These are phyloP conservation scores for Ganoderma lucidum DNA, from an alignment of 1,284 basidiomycete species.

Conservation along the genomic window DNA sequence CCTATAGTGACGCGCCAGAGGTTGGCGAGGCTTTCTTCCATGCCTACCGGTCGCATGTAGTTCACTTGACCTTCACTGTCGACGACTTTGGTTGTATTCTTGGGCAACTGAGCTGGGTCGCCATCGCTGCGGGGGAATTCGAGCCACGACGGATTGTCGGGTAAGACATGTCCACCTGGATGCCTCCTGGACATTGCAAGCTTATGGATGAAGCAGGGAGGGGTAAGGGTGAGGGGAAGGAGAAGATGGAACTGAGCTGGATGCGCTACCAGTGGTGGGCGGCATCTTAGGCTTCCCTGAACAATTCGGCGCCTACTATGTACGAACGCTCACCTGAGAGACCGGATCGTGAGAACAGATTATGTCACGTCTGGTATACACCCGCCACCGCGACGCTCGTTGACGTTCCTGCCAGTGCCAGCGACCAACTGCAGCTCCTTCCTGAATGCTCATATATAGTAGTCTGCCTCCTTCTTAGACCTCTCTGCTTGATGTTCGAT, in stretches of 20 bases:
- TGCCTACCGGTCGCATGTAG: conserved; percentile 61
- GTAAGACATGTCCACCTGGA: conserved; percentile 43
- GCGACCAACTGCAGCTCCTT: no score
- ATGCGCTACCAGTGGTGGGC: not conserved
- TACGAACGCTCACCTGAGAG: not conserved
- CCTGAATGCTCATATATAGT: not conserved
- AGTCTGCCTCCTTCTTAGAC: not conserved
- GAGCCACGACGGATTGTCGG: conserved; percentile 59
- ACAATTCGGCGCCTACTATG: not conserved
- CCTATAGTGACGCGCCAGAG: conserved; percentile 71
- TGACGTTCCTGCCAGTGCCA: not conserved
- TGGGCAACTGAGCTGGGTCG: conserved; percentile 58
- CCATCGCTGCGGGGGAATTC: conserved; percentile 73
- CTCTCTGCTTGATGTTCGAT: not conserved
- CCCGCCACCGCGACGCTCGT: not conserved
- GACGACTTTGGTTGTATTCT: conserved; percentile 58
- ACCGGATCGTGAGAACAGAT: not conserved
- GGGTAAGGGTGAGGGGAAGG: not conserved
- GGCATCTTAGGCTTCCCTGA: not conserved
- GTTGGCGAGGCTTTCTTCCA: conserved; percentile 57
- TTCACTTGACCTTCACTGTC: conserved; percentile 72
- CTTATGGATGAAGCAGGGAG: not conserved
- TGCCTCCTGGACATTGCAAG: conserved; percentile 26
- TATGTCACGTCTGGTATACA: not conserved
- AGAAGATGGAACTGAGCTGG: not conserved